Evolutionary conservation across 2,329 filamentous ascomycete species (phyloP).

Genomic region (Xylaria multiplex): DNA sequence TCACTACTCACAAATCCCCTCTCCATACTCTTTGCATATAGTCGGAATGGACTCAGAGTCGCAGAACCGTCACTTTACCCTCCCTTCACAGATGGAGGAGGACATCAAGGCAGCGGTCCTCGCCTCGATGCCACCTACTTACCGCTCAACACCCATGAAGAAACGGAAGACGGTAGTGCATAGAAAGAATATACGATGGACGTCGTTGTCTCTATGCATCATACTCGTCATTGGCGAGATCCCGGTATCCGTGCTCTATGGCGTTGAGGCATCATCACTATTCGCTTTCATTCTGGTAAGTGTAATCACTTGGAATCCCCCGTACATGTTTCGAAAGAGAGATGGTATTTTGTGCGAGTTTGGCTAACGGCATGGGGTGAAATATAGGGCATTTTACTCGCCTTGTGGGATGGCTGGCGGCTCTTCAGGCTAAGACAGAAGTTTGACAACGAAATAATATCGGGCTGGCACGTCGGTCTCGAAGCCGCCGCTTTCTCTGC

Average conservation of each 20-base stretch:
- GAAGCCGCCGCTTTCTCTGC: slow-evolving; percentile 17
- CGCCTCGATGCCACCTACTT: slow-evolving; percentile 15
- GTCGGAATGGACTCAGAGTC: slow-evolving; percentile 17
- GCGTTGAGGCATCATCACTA: not conserved
- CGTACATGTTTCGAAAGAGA: not conserved
- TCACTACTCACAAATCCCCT: not conserved
- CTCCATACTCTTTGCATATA: not conserved
- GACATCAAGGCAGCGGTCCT: slow-evolving; percentile 35
- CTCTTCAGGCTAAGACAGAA: slow-evolving; percentile 31
- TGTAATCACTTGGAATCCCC: not conserved
- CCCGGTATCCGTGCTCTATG: not conserved
- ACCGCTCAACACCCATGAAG: not conserved
- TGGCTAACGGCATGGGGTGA: slow-evolving; percentile 10
- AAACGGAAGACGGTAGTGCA: slow-evolving; percentile 7
- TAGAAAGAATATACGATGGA: slow-evolving; percentile 23
- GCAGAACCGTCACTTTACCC: slow-evolving; percentile 8
- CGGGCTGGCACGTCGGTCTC: slow-evolving; percentile 28
- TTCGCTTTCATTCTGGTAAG: slow-evolving; percentile 19
- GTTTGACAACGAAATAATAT: slow-evolving; percentile 27
- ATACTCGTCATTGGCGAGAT: slow-evolving; percentile 18
- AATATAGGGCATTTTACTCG: slow-evolving; percentile 28
- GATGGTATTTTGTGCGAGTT: not conserved
- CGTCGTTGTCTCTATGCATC: slow-evolving; percentile 15
- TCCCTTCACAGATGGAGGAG: slow-evolving; percentile 32
- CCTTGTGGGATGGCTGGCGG: slow-evolving; percentile 33